Base-by-base conservation (phyloP, 2,329 filamentous ascomycete species). In the Fusarium brevicatenulatum region DNA sequence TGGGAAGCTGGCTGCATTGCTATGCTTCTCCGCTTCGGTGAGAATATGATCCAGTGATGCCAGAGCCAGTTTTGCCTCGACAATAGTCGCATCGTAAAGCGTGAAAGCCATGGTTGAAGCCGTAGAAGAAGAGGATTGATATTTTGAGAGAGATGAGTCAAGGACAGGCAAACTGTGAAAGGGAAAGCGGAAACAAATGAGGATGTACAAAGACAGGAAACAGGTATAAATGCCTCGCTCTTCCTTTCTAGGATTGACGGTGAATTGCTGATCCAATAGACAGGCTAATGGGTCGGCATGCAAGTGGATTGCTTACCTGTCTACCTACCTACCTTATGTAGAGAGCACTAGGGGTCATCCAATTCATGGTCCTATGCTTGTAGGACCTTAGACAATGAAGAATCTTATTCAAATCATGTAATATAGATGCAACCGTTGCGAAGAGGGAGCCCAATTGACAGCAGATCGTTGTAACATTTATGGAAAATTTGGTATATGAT, bases 41-140 rank as follows among this genome's bases (percentile, higher is more conserved):
- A 83, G 71, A 55, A 83, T 66, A n/a, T 68, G 47, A 21, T 78
- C 72, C 37, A 80, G 69, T 15, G 76, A 66, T 43, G 69, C 72
- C 21, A 82, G 66, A 57, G 61, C 63, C 16, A 68, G 70, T 66
- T 67, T 78, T 36, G 80, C 68, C 52, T 73, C 67, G 10, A 78
- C 73, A 40, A 83, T 71, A 37, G 72, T 79, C 58, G 77, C 65
- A 39, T 83, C 80, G 73, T 82, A 82, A 40, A 83, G 66, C 18
- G 81, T 76, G 58, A 74, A 79, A 12, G 62, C 39, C 77, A 78
- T 78, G 49, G 13, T 46, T 44, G 5, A 19, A 43, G 34, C 43
- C 16, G 28, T 34, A 5, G 13, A 40, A 43, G 21, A 19, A 21
- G n/a, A 23, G 32, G 11, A n/a, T 40, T 34, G 37, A 16, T 47